phyloP scores from a whole-genome alignment of 164 flowering plant genomes.

The Stephania yunnanensis region DNA sequence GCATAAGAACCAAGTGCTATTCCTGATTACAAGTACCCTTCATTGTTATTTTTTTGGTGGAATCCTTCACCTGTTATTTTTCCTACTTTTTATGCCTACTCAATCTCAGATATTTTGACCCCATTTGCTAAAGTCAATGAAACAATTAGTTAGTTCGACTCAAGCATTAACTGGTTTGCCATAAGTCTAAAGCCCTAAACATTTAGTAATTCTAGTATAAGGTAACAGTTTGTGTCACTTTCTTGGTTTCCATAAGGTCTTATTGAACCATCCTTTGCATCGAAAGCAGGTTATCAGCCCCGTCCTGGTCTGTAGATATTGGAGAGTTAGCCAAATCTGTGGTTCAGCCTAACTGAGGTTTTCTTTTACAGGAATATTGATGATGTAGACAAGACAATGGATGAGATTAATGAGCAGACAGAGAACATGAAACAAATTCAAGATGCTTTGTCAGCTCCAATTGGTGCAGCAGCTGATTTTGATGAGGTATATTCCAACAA shows the following conservation, averaged over 20 bases:
- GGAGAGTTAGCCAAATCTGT: background rate
- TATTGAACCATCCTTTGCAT: background rate
- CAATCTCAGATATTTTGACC: background rate
- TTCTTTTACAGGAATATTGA: conserved; percentile 37
- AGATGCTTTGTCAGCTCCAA: conserved; percentile 40
- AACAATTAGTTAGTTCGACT: background rate
- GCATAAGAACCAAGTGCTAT: background rate
- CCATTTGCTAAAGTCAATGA: background rate
- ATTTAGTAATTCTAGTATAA: background rate
- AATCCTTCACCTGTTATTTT: background rate
- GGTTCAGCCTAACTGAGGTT: background rate
- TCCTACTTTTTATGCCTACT: background rate
- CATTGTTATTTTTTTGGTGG: no score
- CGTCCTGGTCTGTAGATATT: background rate
- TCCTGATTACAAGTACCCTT: background rate
- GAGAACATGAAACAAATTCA: conserved; percentile 52
- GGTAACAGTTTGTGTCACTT: background rate
- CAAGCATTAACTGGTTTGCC: background rate
- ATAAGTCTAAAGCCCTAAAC: background rate
- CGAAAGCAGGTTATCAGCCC: background rate
- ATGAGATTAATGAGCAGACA: conserved; percentile 54
- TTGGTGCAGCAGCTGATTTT: conserved; percentile 46
- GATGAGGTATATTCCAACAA: conserved; percentile 27
- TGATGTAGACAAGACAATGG: conserved; percentile 57
- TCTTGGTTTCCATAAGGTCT: background rate